Base-by-base conservation (phyloP, 179 eudicot species). In the Silene noctiflora region DNA sequence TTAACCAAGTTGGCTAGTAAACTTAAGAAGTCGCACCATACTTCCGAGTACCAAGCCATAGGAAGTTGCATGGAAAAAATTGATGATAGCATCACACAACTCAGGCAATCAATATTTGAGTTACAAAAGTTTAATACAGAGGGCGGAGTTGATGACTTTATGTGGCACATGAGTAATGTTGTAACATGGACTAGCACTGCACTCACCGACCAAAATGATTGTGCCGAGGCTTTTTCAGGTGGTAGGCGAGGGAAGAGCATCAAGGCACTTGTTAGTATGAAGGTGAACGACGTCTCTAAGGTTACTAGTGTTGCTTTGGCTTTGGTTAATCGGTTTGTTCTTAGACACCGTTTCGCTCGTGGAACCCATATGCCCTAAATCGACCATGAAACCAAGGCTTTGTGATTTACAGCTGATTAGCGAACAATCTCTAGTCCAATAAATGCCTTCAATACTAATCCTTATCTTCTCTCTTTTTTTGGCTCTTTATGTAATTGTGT, bases 161-260 rank as follows among this genome's bases (percentile, higher is more conserved):
- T 61, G 33, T 88, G 97, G 95, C 91, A 83, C 31, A 83, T 75
- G 35, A 88, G 91, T 71, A 90, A 90, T 33, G 83, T 88, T 0
- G 75, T 82, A 51, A 90, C 88, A 0, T 92, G 97, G 91, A 62
- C 88, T 33, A 86, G 95, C 73, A 68, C 93, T 0, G 97, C 90
- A 0, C 78, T 87, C 12, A 87, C 95, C 0, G 89, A 88, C 46
- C 83, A 90, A 29, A 78, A 75, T 60, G 71, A 67, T 1, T 91
- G 94, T 22, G 72, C 86, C 4, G 87, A 88, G 67, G 85, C 84
- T 5, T 81, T 91, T 62, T 84, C 13, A 66, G 89, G 70, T 58
- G 74, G 24, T 58, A n/a, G 69, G 72, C 44, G 76, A 79, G 73
- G 85, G 79, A 21, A 80, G 84, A 77, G 76, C 75, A 79, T 75